These are phyloP conservation scores for Amanita jacksonii DNA, from an alignment of 768 basidiomycete species.

Conservation along the genomic window DNA sequence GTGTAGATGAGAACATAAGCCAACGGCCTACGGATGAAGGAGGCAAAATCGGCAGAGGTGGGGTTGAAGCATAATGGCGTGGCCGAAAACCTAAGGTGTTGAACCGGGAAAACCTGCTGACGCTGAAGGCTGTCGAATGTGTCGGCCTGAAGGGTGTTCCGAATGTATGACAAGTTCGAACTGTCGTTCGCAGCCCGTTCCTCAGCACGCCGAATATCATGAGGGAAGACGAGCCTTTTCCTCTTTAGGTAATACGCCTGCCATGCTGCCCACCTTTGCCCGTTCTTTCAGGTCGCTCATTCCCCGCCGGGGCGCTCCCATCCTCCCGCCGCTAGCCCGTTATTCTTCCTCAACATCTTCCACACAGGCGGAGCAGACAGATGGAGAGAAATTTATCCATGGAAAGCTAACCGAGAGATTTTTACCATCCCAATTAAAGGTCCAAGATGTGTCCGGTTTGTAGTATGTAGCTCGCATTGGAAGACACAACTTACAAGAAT, in stretches of 20 bases:
- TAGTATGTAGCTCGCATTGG: no score
- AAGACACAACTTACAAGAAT: no score
- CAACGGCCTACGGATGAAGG: conserved; percentile 69
- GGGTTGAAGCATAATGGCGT: neutral
- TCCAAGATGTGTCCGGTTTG: conserved; percentile 93
- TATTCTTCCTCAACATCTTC: conserved; percentile 7
- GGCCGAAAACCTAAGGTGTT: neutral
- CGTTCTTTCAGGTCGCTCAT: conserved; percentile 10
- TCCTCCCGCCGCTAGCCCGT: neutral
- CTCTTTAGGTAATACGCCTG: conserved; percentile 11
- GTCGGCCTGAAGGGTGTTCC: neutral
- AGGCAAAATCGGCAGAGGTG: conserved; percentile 37
- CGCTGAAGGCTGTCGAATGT: neutral
- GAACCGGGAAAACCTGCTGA: neutral
- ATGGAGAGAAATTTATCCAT: conserved; percentile 65
- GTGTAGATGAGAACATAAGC: conserved; percentile 74
- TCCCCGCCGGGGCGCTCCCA: neutral
- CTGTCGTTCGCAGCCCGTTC: neutral
- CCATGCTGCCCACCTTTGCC: conserved; percentile 8
- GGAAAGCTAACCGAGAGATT: conserved; percentile 68
- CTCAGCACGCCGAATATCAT: conserved; percentile 9
- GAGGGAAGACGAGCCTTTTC: neutral
- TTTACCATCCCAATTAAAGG: conserved; percentile 69
- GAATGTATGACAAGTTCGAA: neutral
- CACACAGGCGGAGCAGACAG: conserved; percentile 23